These are phyloP conservation scores for Maudiozyma serrabonitensis DNA, from an alignment of 805 yeast genomes.

Conservation along the genomic window DNA sequence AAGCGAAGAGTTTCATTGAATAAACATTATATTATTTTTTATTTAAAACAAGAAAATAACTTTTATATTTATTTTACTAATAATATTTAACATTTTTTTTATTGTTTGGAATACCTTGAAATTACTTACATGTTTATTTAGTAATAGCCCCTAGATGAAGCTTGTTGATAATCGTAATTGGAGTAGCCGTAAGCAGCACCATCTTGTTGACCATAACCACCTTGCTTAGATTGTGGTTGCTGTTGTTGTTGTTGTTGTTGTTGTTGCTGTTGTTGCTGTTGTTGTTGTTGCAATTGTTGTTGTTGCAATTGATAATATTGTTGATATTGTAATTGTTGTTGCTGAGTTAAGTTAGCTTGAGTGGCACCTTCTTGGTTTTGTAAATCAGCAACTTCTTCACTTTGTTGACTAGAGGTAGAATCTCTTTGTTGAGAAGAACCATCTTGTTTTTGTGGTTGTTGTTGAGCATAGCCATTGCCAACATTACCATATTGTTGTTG, in stretches of 20 bases:
- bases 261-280: slow-evolving; percentile 17
- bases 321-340: slow-evolving; percentile 26
- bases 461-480: slow-evolving; percentile 18
- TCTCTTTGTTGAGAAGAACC: slow-evolving; percentile 15
- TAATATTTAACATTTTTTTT: too few species aligned
- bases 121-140: slow-evolving; percentile 6
- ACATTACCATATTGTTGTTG: slow-evolving; percentile 13
- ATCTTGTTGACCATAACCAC: slow-evolving; percentile 11
- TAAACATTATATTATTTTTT: too few species aligned
- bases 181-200: slow-evolving; percentile 18
- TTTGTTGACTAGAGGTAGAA: slow-evolving; percentile 11
- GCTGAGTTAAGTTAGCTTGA: slow-evolving; percentile 8
- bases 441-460: slow-evolving; percentile 14
- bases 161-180: slow-evolving; percentile 27
- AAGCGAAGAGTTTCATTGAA: too few species aligned
- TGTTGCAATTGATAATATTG: slow-evolving; percentile 28
- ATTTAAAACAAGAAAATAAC: background rate
- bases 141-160: slow-evolving; percentile 28
- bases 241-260: slow-evolving; percentile 21
- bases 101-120: background rate
- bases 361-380: slow-evolving; percentile 6
- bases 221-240: slow-evolving; percentile 20
- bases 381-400: slow-evolving; percentile 8
- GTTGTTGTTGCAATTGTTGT: slow-evolving; percentile 15
- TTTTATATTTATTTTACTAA: background rate